A percentile compares a stretch with the other conserved stretches of the same genome.
phyloP scores from a whole-genome alignment of 108 stramenopile genomes.

The Skeletonema marinoi region DNA sequence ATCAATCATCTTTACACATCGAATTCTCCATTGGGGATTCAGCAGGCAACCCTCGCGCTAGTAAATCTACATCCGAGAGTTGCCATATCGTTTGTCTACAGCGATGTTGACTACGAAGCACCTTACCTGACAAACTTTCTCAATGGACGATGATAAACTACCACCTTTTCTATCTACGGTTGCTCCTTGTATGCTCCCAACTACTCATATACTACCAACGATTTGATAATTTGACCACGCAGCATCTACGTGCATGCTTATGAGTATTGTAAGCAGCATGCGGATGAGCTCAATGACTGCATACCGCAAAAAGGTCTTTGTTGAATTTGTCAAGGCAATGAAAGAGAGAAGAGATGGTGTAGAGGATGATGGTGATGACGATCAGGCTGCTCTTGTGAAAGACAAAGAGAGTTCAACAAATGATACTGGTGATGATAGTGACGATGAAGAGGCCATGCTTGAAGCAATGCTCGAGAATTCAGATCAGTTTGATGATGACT shows the following conservation, averaged over 20 bases:
- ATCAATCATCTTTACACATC: conserved; percentile 69
- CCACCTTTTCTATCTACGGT: conserved; percentile 69
- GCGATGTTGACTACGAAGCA: conserved; percentile 64
- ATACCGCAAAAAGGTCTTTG: conserved; percentile 71
- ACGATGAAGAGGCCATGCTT: conserved; percentile 70
- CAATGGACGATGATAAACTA: conserved; percentile 2
- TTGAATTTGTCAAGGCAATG: conserved; percentile 82
- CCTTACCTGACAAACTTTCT: conserved; percentile 48
- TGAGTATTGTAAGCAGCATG: conserved; percentile 59
- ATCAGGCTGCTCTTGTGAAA: neutral
- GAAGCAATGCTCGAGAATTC: conserved; percentile 74
- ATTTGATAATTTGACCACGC: conserved; percentile 50
- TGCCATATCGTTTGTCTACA: conserved; percentile 77
- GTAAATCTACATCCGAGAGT: conserved; percentile 42
- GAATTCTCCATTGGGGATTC: conserved; percentile 85
- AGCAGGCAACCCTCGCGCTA: conserved; percentile 38
- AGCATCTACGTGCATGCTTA: conserved; percentile 60
- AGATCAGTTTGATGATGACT: conserved; percentile 64
- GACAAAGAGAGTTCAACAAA: conserved; percentile 2
- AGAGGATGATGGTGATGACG: neutral
- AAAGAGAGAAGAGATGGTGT: conserved; percentile 43
- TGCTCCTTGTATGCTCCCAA: conserved; percentile 77
- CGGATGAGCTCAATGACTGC: conserved; percentile 56
- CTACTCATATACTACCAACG: conserved; percentile 79
- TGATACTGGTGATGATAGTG: conserved; percentile 28